Evolutionary conservation across 345 rosid genomes (phyloP).

Genomic region (Moricandia arvensis): DNA sequence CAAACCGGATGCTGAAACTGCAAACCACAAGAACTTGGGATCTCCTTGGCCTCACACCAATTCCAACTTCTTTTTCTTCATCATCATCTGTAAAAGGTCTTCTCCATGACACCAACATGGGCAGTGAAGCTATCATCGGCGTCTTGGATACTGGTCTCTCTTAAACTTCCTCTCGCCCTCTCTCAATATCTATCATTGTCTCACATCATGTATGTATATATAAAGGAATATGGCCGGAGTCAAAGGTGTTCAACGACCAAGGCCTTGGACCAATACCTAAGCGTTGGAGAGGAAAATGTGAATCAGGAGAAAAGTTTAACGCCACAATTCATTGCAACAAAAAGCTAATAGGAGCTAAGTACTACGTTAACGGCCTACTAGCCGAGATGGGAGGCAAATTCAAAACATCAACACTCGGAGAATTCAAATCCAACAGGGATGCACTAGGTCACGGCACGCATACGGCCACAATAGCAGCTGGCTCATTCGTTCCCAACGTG

Average conservation of each 20-base stretch:
- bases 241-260: conserved; percentile 40
- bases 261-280: conserved; percentile 49
- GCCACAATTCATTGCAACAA: conserved; percentile 43
- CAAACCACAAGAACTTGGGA: conserved; percentile 58
- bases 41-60: conserved; percentile 35
- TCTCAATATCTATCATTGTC: no score
- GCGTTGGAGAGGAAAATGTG: conserved; percentile 52
- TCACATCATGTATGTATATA: background rate
- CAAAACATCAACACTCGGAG: conserved; percentile 24
- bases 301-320: conserved; percentile 38
- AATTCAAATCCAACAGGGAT: conserved; percentile 50
- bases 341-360: conserved; percentile 58
- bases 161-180: no score
- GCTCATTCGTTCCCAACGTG: conserved; percentile 43
- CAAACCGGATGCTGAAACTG: conserved; percentile 35
- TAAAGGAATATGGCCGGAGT: conserved; percentile 41
- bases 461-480: conserved; percentile 51
- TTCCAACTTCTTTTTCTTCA: conserved; percentile 13
- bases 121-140: conserved; percentile 38
- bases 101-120: conserved; percentile 34
- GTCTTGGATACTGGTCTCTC: conserved; percentile 31
- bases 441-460: conserved; percentile 54
- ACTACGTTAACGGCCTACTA: conserved; percentile 41
- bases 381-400: conserved; percentile 34
- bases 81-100: conserved; percentile 3